Evolutionary conservation across 2,329 filamentous ascomycete species (phyloP), one percentile per base, ranked within the genome.

Genomic region (Fusarium sp.): DNA sequence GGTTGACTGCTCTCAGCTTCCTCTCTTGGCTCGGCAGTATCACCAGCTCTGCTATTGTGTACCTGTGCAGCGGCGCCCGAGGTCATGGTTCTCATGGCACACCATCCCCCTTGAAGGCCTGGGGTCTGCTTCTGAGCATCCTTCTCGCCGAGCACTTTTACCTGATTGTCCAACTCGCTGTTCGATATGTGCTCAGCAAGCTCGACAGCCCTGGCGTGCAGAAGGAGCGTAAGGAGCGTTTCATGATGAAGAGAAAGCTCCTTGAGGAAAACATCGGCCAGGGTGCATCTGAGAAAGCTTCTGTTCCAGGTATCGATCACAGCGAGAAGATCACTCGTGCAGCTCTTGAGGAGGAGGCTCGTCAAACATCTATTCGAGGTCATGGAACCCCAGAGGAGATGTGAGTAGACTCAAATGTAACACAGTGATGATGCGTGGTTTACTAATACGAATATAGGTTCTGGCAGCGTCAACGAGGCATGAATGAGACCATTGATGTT

Each of bases 1-100:
- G 94, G 91, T 83, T 98, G 13, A 88, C 94, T 69, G 90, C 92
- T 2, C 84, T 99, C 4, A 91, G 90, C 16, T 97, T 98, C 77
- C 83, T 98, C n/a, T 91, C 93, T 5, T 98, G 96, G 96, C 83
- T 97, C 26, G 96, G 96, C 40, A 96, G 91, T 70, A 83, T 98
- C 62, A 97, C 94, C 7, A 94, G 92, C 57, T 89, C 94, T 1
- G 93, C 94, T 0, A 88, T 98, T 47, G 92, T 97, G 1, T 97
- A 94, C 78, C 88, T 99, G 74, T 98, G 97, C 83, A 91, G 88
- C 70, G 88, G 89, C 52, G 85, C 90, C 57, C 85, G 86, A 37
- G 62, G 55, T 3, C 81, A 90, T 40, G 91, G 90, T 0, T 86
- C 88, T 0, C 85, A 87, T 55, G 91, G 91, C 38, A 86, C 86